Evolutionary conservation across 345 rosid genomes (phyloP).

Genomic region (Excoecaria cochinchinensis): DNA sequence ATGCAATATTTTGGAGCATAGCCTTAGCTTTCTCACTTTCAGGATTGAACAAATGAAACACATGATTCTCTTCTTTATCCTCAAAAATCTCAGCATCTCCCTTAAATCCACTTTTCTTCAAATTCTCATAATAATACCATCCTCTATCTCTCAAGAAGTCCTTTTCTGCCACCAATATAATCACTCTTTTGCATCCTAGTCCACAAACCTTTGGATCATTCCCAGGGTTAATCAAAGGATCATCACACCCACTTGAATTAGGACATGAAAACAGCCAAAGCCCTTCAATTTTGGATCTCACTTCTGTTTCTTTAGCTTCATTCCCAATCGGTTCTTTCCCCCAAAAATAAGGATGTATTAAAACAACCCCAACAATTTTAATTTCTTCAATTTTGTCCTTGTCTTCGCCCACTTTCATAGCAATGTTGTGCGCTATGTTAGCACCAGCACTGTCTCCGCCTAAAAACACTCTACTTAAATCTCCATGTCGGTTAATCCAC

Average conservation of each 20-base stretch:
- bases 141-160: slow-evolving; percentile 27
- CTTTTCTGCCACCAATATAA: slow-evolving; percentile 20
- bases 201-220: slow-evolving; percentile 8
- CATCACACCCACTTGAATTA: slow-evolving; percentile 23
- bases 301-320: neutral
- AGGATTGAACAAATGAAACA: slow-evolving; percentile 19
- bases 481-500: slow-evolving; percentile 38
- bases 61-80: slow-evolving; percentile 16
- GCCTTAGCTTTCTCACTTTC: slow-evolving; percentile 2
- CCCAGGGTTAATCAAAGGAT: slow-evolving; percentile 20
- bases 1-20: neutral
- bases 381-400: neutral
- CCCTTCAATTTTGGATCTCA: neutral
- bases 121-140: slow-evolving; percentile 12
- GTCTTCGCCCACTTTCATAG: slow-evolving; percentile 9
- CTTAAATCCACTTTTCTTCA: slow-evolving; percentile 20
- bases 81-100: slow-evolving; percentile 18
- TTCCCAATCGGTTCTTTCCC: slow-evolving; percentile 19
- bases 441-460: slow-evolving; percentile 48
- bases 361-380: slow-evolving; percentile 10
- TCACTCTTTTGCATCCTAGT: slow-evolving; percentile 20
- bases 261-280: slow-evolving; percentile 22
- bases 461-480: slow-evolving; percentile 26
- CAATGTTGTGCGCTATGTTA: slow-evolving; percentile 34
- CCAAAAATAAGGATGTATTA: slow-evolving; percentile 28